Conservation (phyloP, 2,329 filamentous ascomycete species). For the Alternaria incomplexa region DNA sequence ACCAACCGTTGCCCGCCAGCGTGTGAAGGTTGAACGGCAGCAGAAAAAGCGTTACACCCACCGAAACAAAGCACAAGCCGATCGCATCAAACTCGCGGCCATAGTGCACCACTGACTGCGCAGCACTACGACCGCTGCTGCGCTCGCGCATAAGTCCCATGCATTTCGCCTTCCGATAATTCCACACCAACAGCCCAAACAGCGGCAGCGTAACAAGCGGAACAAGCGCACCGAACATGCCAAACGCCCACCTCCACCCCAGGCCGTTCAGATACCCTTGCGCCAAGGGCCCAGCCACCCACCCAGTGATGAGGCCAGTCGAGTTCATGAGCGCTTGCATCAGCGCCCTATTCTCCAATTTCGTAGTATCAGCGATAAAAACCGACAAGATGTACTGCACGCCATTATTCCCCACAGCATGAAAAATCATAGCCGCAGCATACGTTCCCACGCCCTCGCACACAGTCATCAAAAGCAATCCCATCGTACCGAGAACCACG, state of each 20-base stretch:
- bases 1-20: slow-evolving; percentile 27
- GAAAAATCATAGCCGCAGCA: slow-evolving; percentile 69
- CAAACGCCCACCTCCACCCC: slow-evolving; percentile 71
- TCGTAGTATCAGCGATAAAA: slow-evolving; percentile 71
- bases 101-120: slow-evolving; percentile 60
- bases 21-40: slow-evolving; percentile 66
- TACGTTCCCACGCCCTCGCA: slow-evolving; percentile 66
- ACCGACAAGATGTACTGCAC: slow-evolving; percentile 57
- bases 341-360: slow-evolving; percentile 67
- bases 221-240: slow-evolving; percentile 67
- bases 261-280: slow-evolving; percentile 52
- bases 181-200: slow-evolving; percentile 59
- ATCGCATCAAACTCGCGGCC: slow-evolving; percentile 66
- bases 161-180: slow-evolving; percentile 65
- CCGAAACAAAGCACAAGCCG: slow-evolving; percentile 65
- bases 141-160: slow-evolving; percentile 55
- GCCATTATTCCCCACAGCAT: slow-evolving; percentile 65
- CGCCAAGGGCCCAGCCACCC: slow-evolving; percentile 26
- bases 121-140: slow-evolving; percentile 53
- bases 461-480: slow-evolving; percentile 69
- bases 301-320: slow-evolving; percentile 25
- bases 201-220: slow-evolving; percentile 66
- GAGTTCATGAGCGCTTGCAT: slow-evolving; percentile 57
- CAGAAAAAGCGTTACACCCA: slow-evolving; percentile 67
- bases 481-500: slow-evolving; percentile 21